phyloP scores from a whole-genome alignment of 2,329 filamentous ascomycete species.

The Apiospora koreana region DNA sequence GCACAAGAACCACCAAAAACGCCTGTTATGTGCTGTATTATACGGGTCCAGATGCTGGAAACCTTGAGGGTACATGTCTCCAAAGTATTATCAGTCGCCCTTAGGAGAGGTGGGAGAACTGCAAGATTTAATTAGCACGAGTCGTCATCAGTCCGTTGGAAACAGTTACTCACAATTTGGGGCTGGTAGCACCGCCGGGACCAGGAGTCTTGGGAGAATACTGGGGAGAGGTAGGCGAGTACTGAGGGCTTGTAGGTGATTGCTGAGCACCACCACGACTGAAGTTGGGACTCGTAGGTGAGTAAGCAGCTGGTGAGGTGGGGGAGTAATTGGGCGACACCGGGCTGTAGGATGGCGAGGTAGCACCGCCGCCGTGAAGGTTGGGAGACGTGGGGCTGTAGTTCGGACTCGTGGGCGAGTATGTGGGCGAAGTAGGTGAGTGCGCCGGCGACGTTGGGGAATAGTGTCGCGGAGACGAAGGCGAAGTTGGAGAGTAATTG shows the following conservation, averaged over 20 bases:
- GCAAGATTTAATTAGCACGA: constrained; percentile 12
- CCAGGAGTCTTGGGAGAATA: constrained; percentile 48
- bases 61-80: constrained; percentile 1
- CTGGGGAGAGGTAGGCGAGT: constrained; percentile 65
- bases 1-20: constrained; percentile 12
- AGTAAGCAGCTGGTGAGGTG: constrained; percentile 67
- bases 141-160: background rate
- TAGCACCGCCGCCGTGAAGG: constrained; percentile 44
- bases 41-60: constrained; percentile 11
- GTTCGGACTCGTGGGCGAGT: constrained; percentile 69
- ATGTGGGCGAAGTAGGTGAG: constrained; percentile 73
- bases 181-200: constrained; percentile 38
- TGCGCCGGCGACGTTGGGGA: constrained; percentile 73
- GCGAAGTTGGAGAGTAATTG: constrained; percentile 64
- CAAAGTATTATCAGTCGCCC: constrained; percentile 18
- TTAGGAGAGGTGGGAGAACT: constrained; percentile 36
- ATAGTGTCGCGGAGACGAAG: constrained; percentile 57
- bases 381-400: constrained; percentile 71
- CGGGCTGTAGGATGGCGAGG: constrained; percentile 66
- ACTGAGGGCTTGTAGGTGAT: constrained; percentile 69
- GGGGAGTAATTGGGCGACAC: constrained; percentile 79
- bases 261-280: constrained; percentile 50
- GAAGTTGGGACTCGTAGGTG: constrained; percentile 64
- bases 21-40: constrained; percentile 17
- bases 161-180: constrained; percentile 40